Evolutionary conservation across 2,329 filamentous ascomycete species (phyloP).

Genomic region (Anthostomella pinea): DNA sequence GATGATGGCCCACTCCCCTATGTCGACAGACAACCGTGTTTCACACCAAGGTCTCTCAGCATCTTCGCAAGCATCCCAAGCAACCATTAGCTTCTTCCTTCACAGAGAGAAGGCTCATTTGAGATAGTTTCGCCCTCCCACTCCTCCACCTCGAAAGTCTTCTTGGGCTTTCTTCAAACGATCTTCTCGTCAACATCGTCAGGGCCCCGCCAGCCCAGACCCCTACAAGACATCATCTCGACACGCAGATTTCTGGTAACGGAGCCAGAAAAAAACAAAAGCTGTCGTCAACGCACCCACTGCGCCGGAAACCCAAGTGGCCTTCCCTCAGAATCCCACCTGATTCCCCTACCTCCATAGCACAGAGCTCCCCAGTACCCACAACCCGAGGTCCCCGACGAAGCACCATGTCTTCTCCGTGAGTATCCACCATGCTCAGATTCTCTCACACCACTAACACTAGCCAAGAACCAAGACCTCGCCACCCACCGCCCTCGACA

Average conservation of each 20-base stretch:
- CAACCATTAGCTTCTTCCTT: too few relatives aligned
- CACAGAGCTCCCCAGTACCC: constrained; percentile 2
- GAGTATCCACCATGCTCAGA: constrained; percentile 7
- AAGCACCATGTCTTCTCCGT: constrained; percentile 27
- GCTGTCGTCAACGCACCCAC: too few relatives aligned
- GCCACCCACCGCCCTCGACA: constrained; percentile 16
- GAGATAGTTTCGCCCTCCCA: constrained; percentile 17
- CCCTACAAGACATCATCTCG: neutral
- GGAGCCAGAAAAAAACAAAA: too few relatives aligned
- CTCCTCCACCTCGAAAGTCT: constrained; percentile 21
- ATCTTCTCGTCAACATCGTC: neutral
- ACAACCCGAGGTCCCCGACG: too few relatives aligned
- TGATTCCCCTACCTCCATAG: too few relatives aligned
- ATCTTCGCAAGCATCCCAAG: too few relatives aligned
- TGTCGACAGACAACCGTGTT: too few relatives aligned
- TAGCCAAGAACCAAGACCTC: constrained; percentile 22
- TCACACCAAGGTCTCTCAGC: too few relatives aligned
- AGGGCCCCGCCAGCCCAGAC: neutral
- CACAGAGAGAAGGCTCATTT: constrained; percentile 9
- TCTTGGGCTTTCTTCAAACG: constrained; percentile 18
- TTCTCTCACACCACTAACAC: too few relatives aligned
- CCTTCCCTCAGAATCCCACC: constrained; percentile 19
- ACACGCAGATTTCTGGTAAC: too few relatives aligned
- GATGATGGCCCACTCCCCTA: too few relatives aligned
- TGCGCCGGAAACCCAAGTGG: constrained; percentile 22